These are phyloP conservation scores for Boletus vinaceobasis DNA, from an alignment of 768 basidiomycete species.

Conservation along the genomic window DNA sequence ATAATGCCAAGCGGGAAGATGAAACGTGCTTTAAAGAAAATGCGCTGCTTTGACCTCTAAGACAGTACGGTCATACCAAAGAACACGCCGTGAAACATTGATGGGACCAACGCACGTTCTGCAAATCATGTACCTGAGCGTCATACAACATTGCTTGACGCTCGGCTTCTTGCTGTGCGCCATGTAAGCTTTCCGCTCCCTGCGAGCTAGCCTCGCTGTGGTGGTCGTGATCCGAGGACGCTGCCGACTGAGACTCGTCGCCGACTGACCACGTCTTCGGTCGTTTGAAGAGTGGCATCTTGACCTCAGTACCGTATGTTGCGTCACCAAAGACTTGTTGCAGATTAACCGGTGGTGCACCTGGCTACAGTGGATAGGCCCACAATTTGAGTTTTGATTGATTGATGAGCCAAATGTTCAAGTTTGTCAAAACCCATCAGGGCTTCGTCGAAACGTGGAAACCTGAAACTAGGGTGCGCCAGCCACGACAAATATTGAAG, in stretches of 20 bases:
- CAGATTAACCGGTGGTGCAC: neutral
- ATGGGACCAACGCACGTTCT: conserved; percentile 9
- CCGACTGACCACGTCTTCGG: conserved; percentile 26
- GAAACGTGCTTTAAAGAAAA: conserved; percentile 41
- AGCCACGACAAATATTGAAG: too few species aligned
- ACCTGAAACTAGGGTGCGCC: too few species aligned
- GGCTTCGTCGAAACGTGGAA: too few species aligned
- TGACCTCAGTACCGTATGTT: neutral
- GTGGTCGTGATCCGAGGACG: conserved; percentile 13
- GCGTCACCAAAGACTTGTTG: neutral
- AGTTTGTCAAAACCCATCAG: too few species aligned
- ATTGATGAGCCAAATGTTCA: too few species aligned
- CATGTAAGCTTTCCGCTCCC: conserved; percentile 1
- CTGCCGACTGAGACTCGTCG: conserved; percentile 13
- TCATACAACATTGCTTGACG: conserved; percentile 24
- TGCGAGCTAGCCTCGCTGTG: conserved; percentile 2
- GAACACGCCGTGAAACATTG: too few species aligned
- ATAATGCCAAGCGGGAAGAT: conserved; percentile 73
- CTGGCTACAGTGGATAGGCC: too few species aligned
- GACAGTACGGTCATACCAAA: neutral
- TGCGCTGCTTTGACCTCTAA: conserved; percentile 14
- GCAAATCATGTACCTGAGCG: conserved; percentile 27
- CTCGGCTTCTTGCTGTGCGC: conserved; percentile 20
- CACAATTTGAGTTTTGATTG: too few species aligned
- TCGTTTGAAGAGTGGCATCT: conserved; percentile 35